Percentiles rank a stretch among this genome's conserved stretches.
Evolutionary conservation across 2,329 filamentous ascomycete species (phyloP).

Genomic region (Acephala macrosclerotiorum): DNA sequence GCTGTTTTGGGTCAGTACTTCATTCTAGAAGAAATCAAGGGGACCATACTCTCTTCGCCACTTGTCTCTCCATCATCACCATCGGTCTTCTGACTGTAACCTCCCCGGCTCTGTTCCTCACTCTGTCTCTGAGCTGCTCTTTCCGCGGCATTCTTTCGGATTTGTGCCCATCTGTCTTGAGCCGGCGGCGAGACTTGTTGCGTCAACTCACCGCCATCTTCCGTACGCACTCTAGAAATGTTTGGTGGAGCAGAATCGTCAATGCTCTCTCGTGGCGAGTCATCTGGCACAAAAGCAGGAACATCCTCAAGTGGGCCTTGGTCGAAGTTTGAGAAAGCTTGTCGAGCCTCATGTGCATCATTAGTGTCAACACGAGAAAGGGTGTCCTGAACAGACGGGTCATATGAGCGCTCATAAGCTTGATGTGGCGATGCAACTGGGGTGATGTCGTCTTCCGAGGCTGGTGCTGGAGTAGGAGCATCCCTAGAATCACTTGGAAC

Average conservation of each 20-base stretch:
- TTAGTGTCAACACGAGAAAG: slow-evolving; percentile 67
- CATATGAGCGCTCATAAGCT: slow-evolving; percentile 49
- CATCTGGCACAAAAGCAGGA: slow-evolving; percentile 77
- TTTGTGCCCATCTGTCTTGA: slow-evolving; percentile 92
- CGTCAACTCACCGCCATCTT: slow-evolving; percentile 43
- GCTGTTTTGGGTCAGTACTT: slow-evolving; percentile 60
- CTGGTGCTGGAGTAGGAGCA: slow-evolving; percentile 39
- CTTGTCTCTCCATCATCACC: slow-evolving; percentile 89
- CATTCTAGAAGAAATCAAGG: neutral
- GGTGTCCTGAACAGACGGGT: slow-evolving; percentile 54
- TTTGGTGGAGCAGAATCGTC: slow-evolving; percentile 47
- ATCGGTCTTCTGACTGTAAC: slow-evolving; percentile 63
- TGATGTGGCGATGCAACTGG: slow-evolving; percentile 42
- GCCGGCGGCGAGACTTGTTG: slow-evolving; percentile 50
- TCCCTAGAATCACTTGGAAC: slow-evolving; percentile 32
- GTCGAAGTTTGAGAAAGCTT: slow-evolving; percentile 75
- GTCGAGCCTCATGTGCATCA: slow-evolving; percentile 64
- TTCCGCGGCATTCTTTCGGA: slow-evolving; percentile 91
- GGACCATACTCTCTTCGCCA: slow-evolving; percentile 86
- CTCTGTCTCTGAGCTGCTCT: slow-evolving; percentile 71
- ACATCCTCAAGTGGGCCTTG: slow-evolving; percentile 89
- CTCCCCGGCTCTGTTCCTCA: slow-evolving; percentile 66
- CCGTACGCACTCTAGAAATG: slow-evolving; percentile 27
- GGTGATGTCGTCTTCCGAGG: slow-evolving; percentile 40
- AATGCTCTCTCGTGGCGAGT: slow-evolving; percentile 46